Conservation (phyloP, 192 early-diverging fungal species). For the Linnemannia zychae region DNA sequence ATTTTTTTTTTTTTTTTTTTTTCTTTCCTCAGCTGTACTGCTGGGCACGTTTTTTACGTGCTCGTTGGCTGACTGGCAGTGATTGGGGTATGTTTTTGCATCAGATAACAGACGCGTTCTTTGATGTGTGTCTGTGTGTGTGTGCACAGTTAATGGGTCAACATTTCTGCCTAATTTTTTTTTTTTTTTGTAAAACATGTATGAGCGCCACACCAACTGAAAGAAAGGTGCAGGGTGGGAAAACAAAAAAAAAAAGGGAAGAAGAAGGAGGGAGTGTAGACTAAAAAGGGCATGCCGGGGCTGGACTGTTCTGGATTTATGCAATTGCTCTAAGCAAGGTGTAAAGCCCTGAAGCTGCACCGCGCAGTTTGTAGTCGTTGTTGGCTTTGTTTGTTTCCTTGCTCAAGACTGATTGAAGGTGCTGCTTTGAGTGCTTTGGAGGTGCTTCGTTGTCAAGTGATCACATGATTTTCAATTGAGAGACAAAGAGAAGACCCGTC, state of each 20-base stretch:
- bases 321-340: neutral
- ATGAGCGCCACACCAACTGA: no score
- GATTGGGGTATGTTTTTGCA: neutral
- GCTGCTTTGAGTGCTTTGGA: no score
- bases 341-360: neutral
- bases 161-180: neutral
- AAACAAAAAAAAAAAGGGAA: neutral
- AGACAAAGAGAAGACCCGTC: neutral
- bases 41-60: neutral
- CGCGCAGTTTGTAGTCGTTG: neutral
- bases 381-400: neutral
- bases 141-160: neutral
- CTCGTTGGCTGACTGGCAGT: neutral
- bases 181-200: neutral
- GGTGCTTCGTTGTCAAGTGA: no score
- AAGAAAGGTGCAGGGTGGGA: neutral
- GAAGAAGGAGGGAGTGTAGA: neutral
- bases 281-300: constrained; percentile 6
- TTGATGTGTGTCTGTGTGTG: neutral
- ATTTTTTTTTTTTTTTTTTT: no score
- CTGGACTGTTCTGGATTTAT: neutral
- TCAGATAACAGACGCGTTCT: neutral
- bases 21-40: no score
- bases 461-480: neutral
- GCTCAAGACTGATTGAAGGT: no score